Evolutionary conservation across 352 stramenopile species (phyloP).

Genomic region (Phytophthora megakarya): DNA sequence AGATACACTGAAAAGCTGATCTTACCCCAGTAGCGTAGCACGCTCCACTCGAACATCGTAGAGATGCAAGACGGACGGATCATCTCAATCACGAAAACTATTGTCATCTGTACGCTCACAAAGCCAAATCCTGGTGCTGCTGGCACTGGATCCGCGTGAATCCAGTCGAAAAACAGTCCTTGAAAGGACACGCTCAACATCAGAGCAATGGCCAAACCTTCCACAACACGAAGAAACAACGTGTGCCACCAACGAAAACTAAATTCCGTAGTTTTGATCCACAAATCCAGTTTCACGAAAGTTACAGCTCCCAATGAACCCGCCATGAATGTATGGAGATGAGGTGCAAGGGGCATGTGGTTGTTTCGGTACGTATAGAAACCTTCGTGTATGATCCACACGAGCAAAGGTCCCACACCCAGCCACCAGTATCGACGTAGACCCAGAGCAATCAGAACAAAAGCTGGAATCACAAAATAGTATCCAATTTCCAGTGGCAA

Average conservation of each 20-base stretch:
- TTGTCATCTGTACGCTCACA: constrained; percentile 24
- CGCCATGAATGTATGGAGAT: constrained; percentile 40
- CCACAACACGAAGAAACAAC: constrained; percentile 33
- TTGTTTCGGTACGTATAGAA: constrained; percentile 18
- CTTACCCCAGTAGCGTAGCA: constrained; percentile 33
- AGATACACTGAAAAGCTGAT: constrained; percentile 33
- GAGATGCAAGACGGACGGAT: constrained; percentile 29
- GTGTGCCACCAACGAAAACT: constrained; percentile 28
- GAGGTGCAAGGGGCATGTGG: constrained; percentile 24
- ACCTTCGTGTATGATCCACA: constrained; percentile 33
- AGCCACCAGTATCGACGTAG: constrained; percentile 38
- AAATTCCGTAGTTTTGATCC: constrained; percentile 24
- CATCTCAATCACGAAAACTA: constrained; percentile 30
- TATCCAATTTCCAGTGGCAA: constrained; percentile 29
- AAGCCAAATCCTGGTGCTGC: constrained; percentile 18
- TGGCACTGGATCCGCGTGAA: constrained; percentile 22
- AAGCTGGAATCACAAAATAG: constrained; percentile 49
- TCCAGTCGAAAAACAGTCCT: constrained; percentile 33
- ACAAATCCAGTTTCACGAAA: constrained; percentile 32
- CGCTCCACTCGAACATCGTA: constrained; percentile 35
- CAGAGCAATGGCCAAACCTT: constrained; percentile 30
- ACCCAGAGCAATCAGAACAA: constrained; percentile 32
- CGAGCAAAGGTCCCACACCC: constrained; percentile 16
- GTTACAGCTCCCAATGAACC: constrained; percentile 44
- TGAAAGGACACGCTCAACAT: constrained; percentile 34